Evolutionary conservation across 2,329 filamentous ascomycete genomes (phyloP), one percentile per base, ranked within the genome.

Genomic region (Albophoma yamanashiensis): DNA sequence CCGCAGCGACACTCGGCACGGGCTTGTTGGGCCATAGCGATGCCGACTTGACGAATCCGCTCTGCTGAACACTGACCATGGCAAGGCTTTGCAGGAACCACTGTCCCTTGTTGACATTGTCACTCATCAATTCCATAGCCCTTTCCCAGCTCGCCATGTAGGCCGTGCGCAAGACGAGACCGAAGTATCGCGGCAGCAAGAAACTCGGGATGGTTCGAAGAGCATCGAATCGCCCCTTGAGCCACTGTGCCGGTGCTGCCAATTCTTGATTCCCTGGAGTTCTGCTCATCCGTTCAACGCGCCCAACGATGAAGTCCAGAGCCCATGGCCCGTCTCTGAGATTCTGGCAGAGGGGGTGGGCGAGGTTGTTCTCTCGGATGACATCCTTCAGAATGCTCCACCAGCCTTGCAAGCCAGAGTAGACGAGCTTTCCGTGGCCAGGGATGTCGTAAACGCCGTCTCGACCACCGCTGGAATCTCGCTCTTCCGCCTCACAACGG

Each of bases 321-420:
- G 91, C 88, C 94, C 94, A 99, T 65, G 92, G 86, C 0, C 94
- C 94, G 64, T 95, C 84, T 57, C 94, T 87, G 6, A 99, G 82
- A 69, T 99, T 93, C 68, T 97, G 88, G 73, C 93, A 97, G 14
- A 99, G 81, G 0, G 94, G 90, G 70, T 99, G 94, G 0, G 90
- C 94, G 11, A 99, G 83, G 70, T 97, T 86, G 71, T 99, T 99
- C 64, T 94, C 86, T 57, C 82, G 83, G 66, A 97, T 89, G 63
- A 99, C 88, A 60, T 89, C 81, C 67, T 91, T 88, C 50, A 99
- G 77, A 0, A 96, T 79, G 71, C 92, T 97, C 92, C 93, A 96
- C 93, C 94, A 99, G 43, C 95, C 95, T 73, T 99, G 94, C n/a
- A 99, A 81, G 62, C 94, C 94, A 62, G 93, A 93, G 73, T 97